These are phyloP conservation scores for Dentipellis sp. DNA, from an alignment of 768 basidiomycete species.

Conservation along the genomic window DNA sequence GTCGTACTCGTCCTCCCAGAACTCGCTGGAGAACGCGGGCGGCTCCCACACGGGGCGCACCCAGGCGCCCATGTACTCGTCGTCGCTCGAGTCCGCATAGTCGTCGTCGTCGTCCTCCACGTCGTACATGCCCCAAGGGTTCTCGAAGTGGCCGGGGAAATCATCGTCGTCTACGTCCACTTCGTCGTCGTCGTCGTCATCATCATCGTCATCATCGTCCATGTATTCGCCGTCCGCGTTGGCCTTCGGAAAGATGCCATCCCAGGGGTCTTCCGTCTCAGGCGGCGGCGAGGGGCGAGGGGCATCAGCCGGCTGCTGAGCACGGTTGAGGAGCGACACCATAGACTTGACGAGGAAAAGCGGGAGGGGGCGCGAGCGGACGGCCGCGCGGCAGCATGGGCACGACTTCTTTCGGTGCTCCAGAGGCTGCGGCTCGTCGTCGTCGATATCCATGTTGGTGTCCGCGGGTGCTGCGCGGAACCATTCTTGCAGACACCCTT, in stretches of 20 bases:
- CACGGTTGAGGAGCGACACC: slow-evolving; percentile 36
- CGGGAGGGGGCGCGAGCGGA: slow-evolving; percentile 54
- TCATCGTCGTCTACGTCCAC: slow-evolving; percentile 20
- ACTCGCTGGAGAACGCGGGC: slow-evolving; percentile 32
- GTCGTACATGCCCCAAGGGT: neutral
- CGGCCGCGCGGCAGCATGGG: slow-evolving; percentile 55
- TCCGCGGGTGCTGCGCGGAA: slow-evolving; percentile 55
- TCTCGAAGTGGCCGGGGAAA: neutral
- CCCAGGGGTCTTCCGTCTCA: slow-evolving; percentile 55
- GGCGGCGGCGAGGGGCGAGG: slow-evolving; percentile 22
- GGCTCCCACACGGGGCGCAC: slow-evolving; percentile 50
- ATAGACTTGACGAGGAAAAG: slow-evolving; percentile 62
- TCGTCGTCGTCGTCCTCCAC: slow-evolving; percentile 13
- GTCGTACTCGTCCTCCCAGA: slow-evolving; percentile 23
- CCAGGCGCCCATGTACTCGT: slow-evolving; percentile 33
- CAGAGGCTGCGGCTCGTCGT: slow-evolving; percentile 31
- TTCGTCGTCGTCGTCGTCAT: slow-evolving; percentile 19
- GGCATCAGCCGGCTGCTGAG: slow-evolving; percentile 22
- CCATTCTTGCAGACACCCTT: slow-evolving; percentile 67
- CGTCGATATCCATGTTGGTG: slow-evolving; percentile 35
- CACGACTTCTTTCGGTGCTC: slow-evolving; percentile 59
- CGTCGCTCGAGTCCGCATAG: slow-evolving; percentile 26
- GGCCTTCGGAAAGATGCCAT: slow-evolving; percentile 49
- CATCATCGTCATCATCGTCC: slow-evolving; percentile 22
- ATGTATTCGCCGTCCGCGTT: slow-evolving; percentile 17